Conservation (phyloP, 352 stramenopile species). For the Sclerospora graminicola region DNA sequence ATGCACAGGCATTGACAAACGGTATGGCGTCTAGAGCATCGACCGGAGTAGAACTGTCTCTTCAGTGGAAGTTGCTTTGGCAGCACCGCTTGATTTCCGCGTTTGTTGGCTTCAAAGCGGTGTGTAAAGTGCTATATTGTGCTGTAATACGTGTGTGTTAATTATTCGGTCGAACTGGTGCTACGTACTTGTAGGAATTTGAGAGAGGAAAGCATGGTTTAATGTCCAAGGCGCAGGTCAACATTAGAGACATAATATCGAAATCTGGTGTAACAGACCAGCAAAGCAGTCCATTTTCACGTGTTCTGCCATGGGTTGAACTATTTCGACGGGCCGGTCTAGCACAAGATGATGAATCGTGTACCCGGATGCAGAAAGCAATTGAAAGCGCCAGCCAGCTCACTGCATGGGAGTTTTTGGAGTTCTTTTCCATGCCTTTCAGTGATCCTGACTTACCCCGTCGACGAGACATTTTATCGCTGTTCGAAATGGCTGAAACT, state of each 20-base stretch:
- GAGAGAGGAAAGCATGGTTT: conserved; percentile 19
- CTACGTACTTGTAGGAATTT: conserved; percentile 18
- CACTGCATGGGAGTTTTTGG: conserved; percentile 64
- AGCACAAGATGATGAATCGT: conserved; percentile 41
- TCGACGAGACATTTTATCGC: conserved; percentile 46
- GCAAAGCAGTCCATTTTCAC: conserved; percentile 8
- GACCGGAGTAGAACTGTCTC: conserved; percentile 43
- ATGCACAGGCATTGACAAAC: conserved; percentile 34
- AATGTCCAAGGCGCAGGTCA: conserved; percentile 14
- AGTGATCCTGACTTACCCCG: conserved; percentile 43
- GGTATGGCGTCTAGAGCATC: conserved; percentile 47
- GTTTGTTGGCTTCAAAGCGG: conserved; percentile 46
- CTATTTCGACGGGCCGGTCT: conserved; percentile 52
- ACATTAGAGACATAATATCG: conserved; percentile 15
- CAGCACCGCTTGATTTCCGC: conserved; percentile 50
- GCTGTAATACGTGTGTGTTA: not conserved
- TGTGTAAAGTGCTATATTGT: conserved; percentile 14
- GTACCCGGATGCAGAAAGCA: conserved; percentile 23
- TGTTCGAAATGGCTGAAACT: conserved; percentile 49
- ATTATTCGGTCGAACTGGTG: not conserved
- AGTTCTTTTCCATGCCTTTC: conserved; percentile 78
- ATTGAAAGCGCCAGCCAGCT: conserved; percentile 32
- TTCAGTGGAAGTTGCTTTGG: conserved; percentile 63
- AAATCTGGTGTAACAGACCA: conserved; percentile 10
- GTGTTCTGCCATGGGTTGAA: conserved; percentile 58